Evolutionary conservation across 1,284 basidiomycete species (phyloP), one percentile per base, ranked within the genome.

Genomic region (Microbotryum saponariae): DNA sequence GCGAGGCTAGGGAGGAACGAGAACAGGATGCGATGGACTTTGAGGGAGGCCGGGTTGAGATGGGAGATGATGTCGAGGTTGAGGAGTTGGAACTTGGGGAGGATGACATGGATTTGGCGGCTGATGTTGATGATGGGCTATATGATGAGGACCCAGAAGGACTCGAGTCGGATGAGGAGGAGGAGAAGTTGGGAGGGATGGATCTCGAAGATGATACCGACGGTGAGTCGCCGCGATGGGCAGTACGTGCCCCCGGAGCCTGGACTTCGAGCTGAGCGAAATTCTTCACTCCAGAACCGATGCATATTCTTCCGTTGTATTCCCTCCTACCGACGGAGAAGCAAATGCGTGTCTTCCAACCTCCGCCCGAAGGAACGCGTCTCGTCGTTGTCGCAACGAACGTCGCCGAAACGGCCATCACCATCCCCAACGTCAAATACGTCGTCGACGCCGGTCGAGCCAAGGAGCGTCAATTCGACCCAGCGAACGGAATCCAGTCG

Each of bases 1-100:
- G 46, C 45, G 23, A 64, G 31, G 51, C 12, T 16, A 42, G 37
- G 37, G 37, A 42, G 8, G 20, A 52, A 46, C n/a, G n/a, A 14
- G 9, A 29, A 4, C 66, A 62, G 12, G 65, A 59, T 1, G 62
- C 65, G 29, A 62, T 65, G 23, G 63, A 61, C n/a, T 49, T 51
- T 25, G 60, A 63, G 27, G 56, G 64, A 57, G 45, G 58, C 53
- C 18, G 62, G 55, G 16, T 20, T 3, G n/a, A 60, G 79, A 80
- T 75, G 5, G 61, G 64, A 6, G 67, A 68, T 51, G 82, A 82
- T 62, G 73, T 92, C 8, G 91, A 93, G 72, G 82, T 84, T 0
- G 90, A 93, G 71, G 90, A 93, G 61, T 74, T 92, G 49, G 89
- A 92, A 4, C 77, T 91, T 12, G 88, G 87, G 0, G 70, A 73